Evolutionary conservation across 768 basidiomycete genomes (phyloP).

Genomic region (Vararia minispora): DNA sequence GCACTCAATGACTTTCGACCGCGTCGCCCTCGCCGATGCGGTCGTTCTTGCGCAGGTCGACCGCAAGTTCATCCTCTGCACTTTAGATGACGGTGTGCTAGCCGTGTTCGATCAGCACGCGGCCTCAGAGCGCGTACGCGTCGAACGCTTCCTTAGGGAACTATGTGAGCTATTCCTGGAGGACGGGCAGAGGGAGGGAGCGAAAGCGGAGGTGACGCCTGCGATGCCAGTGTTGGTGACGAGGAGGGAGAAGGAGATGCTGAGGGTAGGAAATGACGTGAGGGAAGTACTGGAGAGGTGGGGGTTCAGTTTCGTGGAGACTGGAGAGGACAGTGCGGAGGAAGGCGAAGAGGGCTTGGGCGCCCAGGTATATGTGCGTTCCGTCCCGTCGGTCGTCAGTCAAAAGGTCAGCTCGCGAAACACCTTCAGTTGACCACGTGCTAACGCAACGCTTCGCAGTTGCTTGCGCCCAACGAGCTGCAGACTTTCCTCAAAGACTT

Average conservation of each 20-base stretch:
- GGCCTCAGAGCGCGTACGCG: slow-evolving; percentile 91
- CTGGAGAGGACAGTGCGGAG: slow-evolving; percentile 17
- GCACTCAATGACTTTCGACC: slow-evolving; percentile 25
- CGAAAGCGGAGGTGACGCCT: slow-evolving; percentile 36
- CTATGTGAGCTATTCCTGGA: slow-evolving; percentile 61
- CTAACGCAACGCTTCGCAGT: slow-evolving; percentile 24
- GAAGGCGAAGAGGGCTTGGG: slow-evolving; percentile 30
- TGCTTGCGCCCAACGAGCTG: slow-evolving; percentile 61
- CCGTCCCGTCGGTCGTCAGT: slow-evolving; percentile 59
- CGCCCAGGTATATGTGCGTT: slow-evolving; percentile 50
- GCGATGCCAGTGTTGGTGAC: slow-evolving; percentile 55
- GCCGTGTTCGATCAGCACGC: slow-evolving; percentile 95
- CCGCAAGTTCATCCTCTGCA: slow-evolving; percentile 79
- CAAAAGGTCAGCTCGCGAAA: slow-evolving; percentile 40
- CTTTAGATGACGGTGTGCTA: slow-evolving; percentile 34
- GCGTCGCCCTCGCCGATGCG: slow-evolving; percentile 44
- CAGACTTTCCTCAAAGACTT: slow-evolving; percentile 66
- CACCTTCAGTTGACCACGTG: slow-evolving; percentile 6
- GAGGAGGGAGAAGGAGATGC: slow-evolving; percentile 43
- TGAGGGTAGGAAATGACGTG: slow-evolving; percentile 31
- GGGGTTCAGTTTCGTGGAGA: slow-evolving; percentile 51
- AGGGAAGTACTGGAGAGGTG: slow-evolving; percentile 47
- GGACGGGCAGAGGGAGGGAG: slow-evolving; percentile 18
- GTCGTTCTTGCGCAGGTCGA: slow-evolving; percentile 78
- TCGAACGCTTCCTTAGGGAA: slow-evolving; percentile 70